A percentile compares a stretch with the other conserved stretches of the same genome.
phyloP scores from a whole-genome alignment of 805 yeast genomes.

The Saccharomyces mikatae region DNA sequence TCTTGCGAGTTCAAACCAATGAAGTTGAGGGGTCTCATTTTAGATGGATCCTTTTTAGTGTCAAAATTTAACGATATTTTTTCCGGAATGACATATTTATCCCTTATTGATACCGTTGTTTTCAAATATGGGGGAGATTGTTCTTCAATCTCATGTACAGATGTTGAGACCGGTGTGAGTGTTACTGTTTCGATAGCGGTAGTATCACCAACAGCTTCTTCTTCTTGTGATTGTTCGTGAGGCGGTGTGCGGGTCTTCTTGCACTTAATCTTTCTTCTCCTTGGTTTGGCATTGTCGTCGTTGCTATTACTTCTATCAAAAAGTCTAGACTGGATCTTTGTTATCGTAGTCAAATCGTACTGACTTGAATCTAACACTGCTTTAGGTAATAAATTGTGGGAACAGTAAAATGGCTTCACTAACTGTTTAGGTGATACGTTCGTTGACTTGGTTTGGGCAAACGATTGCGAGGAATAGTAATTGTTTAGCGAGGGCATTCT shows the following conservation, averaged over 20 bases:
- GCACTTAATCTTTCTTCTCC: conserved; percentile 26
- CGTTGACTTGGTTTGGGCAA: not conserved
- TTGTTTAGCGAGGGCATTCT: conserved; percentile 27
- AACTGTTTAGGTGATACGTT: not conserved
- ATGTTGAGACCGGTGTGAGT: not conserved
- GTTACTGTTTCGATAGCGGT: not conserved
- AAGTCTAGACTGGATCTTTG: conserved; percentile 26
- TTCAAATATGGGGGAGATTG: not conserved
- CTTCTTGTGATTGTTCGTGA: not conserved
- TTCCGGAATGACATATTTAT: not conserved
- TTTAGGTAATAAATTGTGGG: conserved; percentile 20
- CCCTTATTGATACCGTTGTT: not conserved
- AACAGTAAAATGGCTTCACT: not conserved
- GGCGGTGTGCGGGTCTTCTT: conserved; percentile 3
- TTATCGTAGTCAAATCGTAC: conserved; percentile 23
- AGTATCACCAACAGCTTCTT: not conserved
- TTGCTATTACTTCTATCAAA: conserved; percentile 23
- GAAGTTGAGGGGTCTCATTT: not conserved
- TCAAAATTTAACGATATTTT: not conserved
- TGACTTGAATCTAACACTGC: conserved; percentile 17
- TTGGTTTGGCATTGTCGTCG: conserved; percentile 21
- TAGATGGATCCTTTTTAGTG: not conserved
- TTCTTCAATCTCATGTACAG: not conserved
- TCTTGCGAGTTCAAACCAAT: not conserved
- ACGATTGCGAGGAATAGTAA: conserved; percentile 9